Evolutionary conservation across 2,329 filamentous ascomycete genomes (phyloP).

Genomic region (Colletotrichum somersetense): DNA sequence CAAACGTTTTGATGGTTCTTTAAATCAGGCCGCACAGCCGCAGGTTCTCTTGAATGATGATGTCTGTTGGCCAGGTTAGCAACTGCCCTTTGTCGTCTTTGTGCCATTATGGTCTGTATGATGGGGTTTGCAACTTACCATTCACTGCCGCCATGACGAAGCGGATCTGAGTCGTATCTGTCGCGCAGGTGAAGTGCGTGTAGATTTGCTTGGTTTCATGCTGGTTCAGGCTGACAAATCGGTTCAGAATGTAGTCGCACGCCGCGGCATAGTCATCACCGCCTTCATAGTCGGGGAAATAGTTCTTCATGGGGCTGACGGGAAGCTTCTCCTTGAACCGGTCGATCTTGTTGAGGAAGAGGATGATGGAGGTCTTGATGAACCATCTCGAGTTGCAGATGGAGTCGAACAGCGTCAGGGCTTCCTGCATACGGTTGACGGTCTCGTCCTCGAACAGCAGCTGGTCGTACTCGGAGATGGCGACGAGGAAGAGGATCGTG

Average conservation of each 20-base stretch:
- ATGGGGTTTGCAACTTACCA: conserved; percentile 68
- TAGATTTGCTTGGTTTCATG: conserved; percentile 99
- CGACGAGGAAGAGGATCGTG: conserved; percentile 95
- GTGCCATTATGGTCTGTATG: neutral
- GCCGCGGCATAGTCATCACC: conserved; percentile 95
- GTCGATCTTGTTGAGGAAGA: conserved; percentile 93
- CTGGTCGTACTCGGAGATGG: conserved; percentile 97
- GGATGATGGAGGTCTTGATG: conserved; percentile 88
- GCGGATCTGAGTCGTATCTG: conserved; percentile 97
- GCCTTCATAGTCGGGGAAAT: conserved; percentile 93
- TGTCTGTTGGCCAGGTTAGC: conserved; percentile 71
- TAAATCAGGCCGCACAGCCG: conserved; percentile 97
- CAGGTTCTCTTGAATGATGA: conserved; percentile 99
- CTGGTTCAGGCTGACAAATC: conserved; percentile 98
- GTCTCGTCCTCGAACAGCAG: conserved; percentile 96
- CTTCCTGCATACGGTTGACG: conserved; percentile 94
- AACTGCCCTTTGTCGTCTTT: conserved; percentile 17
- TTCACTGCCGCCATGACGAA: conserved; percentile 99
- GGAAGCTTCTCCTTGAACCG: conserved; percentile 89
- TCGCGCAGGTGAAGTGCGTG: conserved; percentile 99
- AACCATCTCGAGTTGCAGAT: conserved; percentile 93
- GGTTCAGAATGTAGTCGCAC: conserved; percentile 98
- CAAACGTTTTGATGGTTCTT: conserved; percentile 56
- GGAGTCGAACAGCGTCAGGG: conserved; percentile 86
- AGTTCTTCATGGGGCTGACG: conserved; percentile 86